A percentile compares a stretch with the other conserved stretches of the same genome.
Conservation (phyloP, 2,329 filamentous ascomycete species). For the Fusarium sp. region DNA sequence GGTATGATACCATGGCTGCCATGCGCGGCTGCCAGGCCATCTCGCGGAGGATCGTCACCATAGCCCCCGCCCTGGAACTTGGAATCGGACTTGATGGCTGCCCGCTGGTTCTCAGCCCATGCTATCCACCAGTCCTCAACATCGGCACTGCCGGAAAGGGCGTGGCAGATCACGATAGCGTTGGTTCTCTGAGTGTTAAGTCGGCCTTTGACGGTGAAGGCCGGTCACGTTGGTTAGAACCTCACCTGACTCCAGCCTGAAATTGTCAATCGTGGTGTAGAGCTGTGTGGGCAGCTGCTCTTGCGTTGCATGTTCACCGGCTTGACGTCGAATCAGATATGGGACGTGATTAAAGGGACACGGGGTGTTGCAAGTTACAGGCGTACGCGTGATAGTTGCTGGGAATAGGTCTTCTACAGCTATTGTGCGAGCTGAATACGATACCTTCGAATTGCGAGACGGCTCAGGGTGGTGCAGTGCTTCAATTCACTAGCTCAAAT, state of each 20-base stretch:
- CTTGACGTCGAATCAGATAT: not conserved
- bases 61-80: not conserved
- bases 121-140: not conserved
- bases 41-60: not conserved
- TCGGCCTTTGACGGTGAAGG: not conserved
- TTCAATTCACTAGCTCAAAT: not conserved
- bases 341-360: not conserved
- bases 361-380: not conserved
- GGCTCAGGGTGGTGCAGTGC: not conserved
- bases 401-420: not conserved
- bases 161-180: not conserved
- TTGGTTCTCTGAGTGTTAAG: not conserved
- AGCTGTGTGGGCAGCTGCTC: not conserved
- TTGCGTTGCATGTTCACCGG: not conserved
- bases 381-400: not conserved
- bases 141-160: conserved; percentile 3
- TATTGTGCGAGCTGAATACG: not conserved
- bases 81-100: not conserved
- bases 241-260: not conserved
- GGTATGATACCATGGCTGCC: conserved; percentile 3
- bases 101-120: not conserved
- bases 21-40: not conserved
- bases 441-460: not conserved
- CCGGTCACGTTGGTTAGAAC: not conserved
- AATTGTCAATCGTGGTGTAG: not conserved